Evolutionary conservation across 2,329 filamentous ascomycete genomes (phyloP).

Genomic region (Furcasterigmium sp.): DNA sequence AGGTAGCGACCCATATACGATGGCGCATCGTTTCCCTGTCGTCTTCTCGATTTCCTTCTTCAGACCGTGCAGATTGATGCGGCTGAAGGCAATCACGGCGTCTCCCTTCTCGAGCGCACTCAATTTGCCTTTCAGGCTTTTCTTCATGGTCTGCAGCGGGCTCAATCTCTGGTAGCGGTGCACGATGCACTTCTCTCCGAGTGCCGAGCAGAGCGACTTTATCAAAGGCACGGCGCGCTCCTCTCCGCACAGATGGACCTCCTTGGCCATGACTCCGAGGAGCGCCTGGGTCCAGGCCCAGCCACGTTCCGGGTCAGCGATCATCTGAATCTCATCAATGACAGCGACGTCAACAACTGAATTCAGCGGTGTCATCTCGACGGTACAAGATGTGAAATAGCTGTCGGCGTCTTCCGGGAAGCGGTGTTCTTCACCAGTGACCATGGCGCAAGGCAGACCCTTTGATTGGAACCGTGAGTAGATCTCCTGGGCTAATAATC

Average conservation of each 20-base stretch:
- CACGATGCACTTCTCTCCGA: slow-evolving; percentile 77
- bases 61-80: slow-evolving; percentile 73
- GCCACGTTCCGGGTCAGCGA: slow-evolving; percentile 71
- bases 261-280: slow-evolving; percentile 78
- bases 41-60: slow-evolving; percentile 70
- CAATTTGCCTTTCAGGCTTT: slow-evolving; percentile 60
- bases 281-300: slow-evolving; percentile 94
- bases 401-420: slow-evolving; percentile 53
- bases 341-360: slow-evolving; percentile 76
- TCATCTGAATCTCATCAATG: slow-evolving; percentile 99
- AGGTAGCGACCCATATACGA: slow-evolving; percentile 87
- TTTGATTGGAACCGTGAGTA: slow-evolving; percentile 79
- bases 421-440: slow-evolving; percentile 88
- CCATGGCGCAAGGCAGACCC: slow-evolving; percentile 68
- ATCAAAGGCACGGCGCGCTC: slow-evolving; percentile 76
- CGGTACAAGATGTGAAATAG: slow-evolving; percentile 78
- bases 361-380: slow-evolving; percentile 72
- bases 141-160: slow-evolving; percentile 60
- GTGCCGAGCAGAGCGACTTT: slow-evolving; percentile 66
- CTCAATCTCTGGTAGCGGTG: slow-evolving; percentile 82
- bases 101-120: slow-evolving; percentile 77
- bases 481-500: slow-evolving; percentile 90
- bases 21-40: slow-evolving; percentile 78
- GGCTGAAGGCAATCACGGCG: slow-evolving; percentile 81
- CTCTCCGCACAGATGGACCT: slow-evolving; percentile 92